Percentiles rank a stretch among this genome's conserved stretches.
phyloP scores from a whole-genome alignment of 257 asterid genomes.

The Nicotiana paniculata region DNA sequence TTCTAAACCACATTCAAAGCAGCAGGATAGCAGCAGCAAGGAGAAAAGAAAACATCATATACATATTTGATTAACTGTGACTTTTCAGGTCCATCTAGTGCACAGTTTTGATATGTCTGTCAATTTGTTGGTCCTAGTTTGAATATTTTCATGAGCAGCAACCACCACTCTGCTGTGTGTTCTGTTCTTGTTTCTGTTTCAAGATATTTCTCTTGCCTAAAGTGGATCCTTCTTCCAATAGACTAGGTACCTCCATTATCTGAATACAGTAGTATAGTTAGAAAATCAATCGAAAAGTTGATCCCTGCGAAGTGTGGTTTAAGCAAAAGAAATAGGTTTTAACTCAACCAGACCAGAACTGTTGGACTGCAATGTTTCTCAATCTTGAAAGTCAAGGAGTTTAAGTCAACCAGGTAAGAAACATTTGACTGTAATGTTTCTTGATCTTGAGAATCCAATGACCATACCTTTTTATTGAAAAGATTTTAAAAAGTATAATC shows the following conservation, averaged over 20 bases:
- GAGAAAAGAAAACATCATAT: not conserved
- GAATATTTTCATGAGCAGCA: conserved; percentile 58
- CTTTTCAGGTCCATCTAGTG: not conserved
- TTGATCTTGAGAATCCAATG: not conserved
- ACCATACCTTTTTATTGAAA: no score
- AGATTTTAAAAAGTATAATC: no score
- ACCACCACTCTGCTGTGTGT: conserved; percentile 34
- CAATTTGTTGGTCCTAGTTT: not conserved
- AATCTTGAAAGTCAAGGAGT: not conserved
- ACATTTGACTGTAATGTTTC: not conserved
- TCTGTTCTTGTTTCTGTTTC: conserved; percentile 70
- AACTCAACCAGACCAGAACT: not conserved
- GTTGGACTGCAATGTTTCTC: not conserved
- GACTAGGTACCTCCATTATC: conserved; percentile 95
- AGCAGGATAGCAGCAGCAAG: not conserved
- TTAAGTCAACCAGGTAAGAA: not conserved
- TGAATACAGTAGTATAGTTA: conserved; percentile 15
- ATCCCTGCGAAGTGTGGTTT: not conserved
- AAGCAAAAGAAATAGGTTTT: no score
- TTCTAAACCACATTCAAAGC: not conserved
- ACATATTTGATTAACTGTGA: not conserved
- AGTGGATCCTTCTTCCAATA: conserved; percentile 73
- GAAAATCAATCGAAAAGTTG: not conserved
- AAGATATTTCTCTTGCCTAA: conserved; percentile 68
- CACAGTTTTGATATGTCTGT: not conserved